These are phyloP conservation scores for Aphanocladium album DNA, from an alignment of 2,329 filamentous ascomycete species.

Conservation along the genomic window DNA sequence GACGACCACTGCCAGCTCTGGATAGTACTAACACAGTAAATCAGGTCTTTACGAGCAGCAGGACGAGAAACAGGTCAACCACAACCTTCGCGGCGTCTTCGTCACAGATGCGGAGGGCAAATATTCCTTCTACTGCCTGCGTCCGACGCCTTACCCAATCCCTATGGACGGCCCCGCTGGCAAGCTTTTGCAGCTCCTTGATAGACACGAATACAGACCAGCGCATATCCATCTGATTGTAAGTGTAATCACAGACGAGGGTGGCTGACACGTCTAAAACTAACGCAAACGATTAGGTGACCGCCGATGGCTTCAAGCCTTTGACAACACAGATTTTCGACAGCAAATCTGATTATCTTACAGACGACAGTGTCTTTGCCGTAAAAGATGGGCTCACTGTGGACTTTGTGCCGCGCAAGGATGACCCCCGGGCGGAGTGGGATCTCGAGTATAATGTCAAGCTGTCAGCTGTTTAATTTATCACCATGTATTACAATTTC, in stretches of 20 bases:
- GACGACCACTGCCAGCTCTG: background rate
- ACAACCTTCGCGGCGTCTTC: conserved; percentile 71
- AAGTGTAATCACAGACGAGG: background rate
- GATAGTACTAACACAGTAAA: fast-evolving
- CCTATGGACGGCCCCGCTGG: conserved; percentile 29
- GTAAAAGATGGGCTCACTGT: conserved; percentile 48
- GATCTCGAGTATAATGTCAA: conserved; percentile 59
- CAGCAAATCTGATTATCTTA: conserved; percentile 56
- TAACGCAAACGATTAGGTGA: conserved; percentile 25
- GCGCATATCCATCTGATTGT: conserved; percentile 36
- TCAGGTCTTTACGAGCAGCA: conserved; percentile 63
- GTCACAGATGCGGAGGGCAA: conserved; percentile 59
- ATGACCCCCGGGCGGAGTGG: conserved; percentile 44
- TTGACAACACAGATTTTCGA: conserved; percentile 75
- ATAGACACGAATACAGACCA: conserved; percentile 32
- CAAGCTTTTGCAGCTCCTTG: conserved; percentile 28
- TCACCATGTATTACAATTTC: background rate
- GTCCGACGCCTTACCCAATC: conserved; percentile 52
- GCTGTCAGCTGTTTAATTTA: conserved; percentile 29
- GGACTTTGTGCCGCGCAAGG: conserved; percentile 33
- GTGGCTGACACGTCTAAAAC: background rate
- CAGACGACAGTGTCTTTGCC: conserved; percentile 48
- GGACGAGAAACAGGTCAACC: conserved; percentile 63
- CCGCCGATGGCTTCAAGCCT: conserved; percentile 55
- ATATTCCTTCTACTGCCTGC: conserved; percentile 58